Evolutionary conservation across 225 moss, liverwort and hornwort genomes (phyloP).

Genomic region (Physcomitrium patens): DNA sequence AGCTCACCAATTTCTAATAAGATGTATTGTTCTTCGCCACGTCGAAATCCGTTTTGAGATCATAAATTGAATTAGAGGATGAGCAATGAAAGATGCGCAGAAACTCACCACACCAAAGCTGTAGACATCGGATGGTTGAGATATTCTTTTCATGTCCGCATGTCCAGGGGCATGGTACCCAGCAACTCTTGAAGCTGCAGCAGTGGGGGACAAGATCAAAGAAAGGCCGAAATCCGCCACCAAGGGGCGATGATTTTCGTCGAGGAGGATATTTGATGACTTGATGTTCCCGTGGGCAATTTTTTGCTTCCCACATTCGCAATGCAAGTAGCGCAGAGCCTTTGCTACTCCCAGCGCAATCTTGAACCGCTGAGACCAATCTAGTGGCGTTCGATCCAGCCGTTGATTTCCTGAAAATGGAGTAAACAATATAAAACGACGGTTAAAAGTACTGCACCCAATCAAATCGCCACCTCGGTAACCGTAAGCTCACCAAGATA

Average conservation of each 20-base stretch:
- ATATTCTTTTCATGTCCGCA: constrained; percentile 58
- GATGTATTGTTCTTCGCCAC: no score
- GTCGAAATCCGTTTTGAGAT: no score
- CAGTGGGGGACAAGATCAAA: constrained; percentile 56
- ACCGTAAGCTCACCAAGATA: background rate
- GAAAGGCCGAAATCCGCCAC: constrained; percentile 71
- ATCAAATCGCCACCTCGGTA: background rate
- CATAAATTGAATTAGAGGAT: no score
- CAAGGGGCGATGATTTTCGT: constrained; percentile 52
- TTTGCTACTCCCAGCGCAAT: constrained; percentile 63
- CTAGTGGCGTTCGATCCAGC: constrained; percentile 54
- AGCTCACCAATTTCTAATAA: no score
- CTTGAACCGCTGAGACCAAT: constrained; percentile 63
- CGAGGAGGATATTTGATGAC: constrained; percentile 71
- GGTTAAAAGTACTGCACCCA: background rate
- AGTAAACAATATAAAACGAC: background rate
- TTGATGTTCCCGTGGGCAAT: constrained; percentile 76
- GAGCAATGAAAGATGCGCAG: background rate
- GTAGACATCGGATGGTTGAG: constrained; percentile 74
- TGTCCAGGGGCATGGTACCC: constrained; percentile 75
- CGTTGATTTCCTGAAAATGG: constrained; percentile 55
- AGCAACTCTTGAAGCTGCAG: constrained; percentile 49
- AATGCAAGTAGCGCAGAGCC: constrained; percentile 70
- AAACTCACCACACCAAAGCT: constrained; percentile 60
- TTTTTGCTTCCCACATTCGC: constrained; percentile 60